These are phyloP conservation scores for Suhomyces kunorum DNA, from an alignment of 1,139 yeast species.

Conservation along the genomic window DNA sequence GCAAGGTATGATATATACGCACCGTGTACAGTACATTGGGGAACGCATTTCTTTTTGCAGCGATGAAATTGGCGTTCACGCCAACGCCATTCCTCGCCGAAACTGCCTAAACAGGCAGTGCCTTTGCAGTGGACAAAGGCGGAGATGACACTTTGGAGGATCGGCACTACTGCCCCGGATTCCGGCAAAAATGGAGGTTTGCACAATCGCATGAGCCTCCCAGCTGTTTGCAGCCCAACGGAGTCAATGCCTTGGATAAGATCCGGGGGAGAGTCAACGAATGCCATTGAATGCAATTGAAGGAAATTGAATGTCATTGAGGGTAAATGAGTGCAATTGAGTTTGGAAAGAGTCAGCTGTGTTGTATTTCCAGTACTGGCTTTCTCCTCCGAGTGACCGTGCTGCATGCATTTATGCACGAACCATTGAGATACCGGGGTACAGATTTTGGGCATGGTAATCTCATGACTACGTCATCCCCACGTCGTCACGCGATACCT, in stretches of 20 bases:
- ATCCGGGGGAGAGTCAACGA: too few species aligned
- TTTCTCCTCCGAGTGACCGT: too few species aligned
- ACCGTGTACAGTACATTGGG: slow-evolving; percentile 11
- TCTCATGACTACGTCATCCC: slow-evolving; percentile 11
- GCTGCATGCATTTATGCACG: background rate
- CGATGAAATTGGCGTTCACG: slow-evolving; percentile 1
- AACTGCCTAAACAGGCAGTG: background rate
- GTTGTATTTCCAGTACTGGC: too few species aligned
- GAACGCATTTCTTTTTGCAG: slow-evolving; percentile 11
- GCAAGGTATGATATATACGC: slow-evolving; percentile 14
- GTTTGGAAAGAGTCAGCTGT: too few species aligned
- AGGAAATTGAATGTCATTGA: background rate
- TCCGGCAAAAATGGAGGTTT: background rate
- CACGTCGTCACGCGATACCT: slow-evolving; percentile 10
- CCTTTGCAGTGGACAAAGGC: background rate
- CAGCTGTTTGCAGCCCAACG: too few species aligned
- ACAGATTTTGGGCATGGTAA: slow-evolving; percentile 1
- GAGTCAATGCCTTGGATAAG: too few species aligned
- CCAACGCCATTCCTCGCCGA: slow-evolving; percentile 1
- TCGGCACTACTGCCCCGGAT: slow-evolving; percentile 4
- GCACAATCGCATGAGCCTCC: background rate
- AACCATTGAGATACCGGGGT: too few species aligned
- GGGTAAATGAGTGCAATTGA: too few species aligned
- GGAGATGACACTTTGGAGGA: slow-evolving; percentile 4
- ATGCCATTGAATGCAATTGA: background rate